Conservation (phyloP, 257 asterid species). For the Petrea volubilis region DNA sequence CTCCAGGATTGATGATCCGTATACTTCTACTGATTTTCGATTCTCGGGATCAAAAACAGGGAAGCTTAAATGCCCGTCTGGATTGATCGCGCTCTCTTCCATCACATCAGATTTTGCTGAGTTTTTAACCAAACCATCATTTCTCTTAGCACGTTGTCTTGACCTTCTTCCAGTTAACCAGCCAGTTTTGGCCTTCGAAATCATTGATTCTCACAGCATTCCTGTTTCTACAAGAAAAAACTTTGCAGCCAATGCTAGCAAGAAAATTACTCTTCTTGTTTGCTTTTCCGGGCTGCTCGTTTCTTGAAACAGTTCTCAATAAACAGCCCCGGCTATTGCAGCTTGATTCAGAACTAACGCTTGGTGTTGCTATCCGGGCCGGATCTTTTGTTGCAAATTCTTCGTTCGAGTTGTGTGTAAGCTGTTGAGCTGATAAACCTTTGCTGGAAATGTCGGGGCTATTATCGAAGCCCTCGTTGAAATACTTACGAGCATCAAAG, state of each 20-base stretch:
- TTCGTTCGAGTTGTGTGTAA: conserved; percentile 20
- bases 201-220: conserved; percentile 39
- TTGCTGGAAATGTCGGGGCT: conserved; percentile 14
- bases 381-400: conserved; percentile 14
- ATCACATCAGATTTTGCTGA: background rate
- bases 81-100: background rate
- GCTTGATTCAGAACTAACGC: conserved; percentile 52
- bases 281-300: conserved; percentile 22
- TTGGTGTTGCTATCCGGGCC: conserved; percentile 29
- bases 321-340: conserved; percentile 43
- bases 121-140: background rate
- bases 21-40: conserved; percentile 9
- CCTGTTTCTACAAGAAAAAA: conserved; percentile 44
- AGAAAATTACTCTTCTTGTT: conserved; percentile 39
- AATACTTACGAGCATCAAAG: conserved; percentile 54
- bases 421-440: background rate
- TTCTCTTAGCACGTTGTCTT: background rate
- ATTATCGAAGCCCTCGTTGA: conserved; percentile 35
- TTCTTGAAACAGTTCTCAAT: conserved; percentile 26
- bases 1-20: conserved; percentile 19
- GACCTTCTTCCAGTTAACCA: conserved; percentile 20
- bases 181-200: background rate
- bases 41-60: conserved; percentile 8
- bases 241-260: conserved; percentile 33
- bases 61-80: conserved; percentile 12